Evolutionary conservation across 208 protist species (phyloP).

Genomic region (Acanthamoeba royreba): DNA sequence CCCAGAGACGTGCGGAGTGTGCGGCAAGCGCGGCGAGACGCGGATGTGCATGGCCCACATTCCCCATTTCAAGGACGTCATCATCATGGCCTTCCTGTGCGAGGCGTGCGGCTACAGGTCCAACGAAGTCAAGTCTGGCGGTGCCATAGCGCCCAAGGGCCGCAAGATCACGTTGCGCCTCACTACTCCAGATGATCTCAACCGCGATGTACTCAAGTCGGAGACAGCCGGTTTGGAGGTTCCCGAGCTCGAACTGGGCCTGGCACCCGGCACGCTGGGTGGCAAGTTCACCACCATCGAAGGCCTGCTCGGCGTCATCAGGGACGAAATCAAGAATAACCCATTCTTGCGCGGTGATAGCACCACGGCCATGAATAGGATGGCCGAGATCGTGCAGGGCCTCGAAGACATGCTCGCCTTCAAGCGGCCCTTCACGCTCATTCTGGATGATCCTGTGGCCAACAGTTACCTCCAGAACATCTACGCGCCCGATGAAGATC

Average conservation of each 20-base stretch:
- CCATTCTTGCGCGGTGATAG: constrained; percentile 74
- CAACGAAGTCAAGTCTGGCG: constrained; percentile 83
- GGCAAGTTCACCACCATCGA: constrained; percentile 86
- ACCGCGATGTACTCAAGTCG: constrained; percentile 82
- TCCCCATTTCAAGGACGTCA: constrained; percentile 85
- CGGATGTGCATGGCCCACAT: constrained; percentile 70
- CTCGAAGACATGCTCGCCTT: constrained; percentile 52
- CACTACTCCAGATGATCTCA: constrained; percentile 73
- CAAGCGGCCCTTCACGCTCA: constrained; percentile 69
- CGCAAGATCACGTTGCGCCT: constrained; percentile 67
- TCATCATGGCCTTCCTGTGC: constrained; percentile 82
- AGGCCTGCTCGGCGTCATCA: constrained; percentile 70
- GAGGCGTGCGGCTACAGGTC: constrained; percentile 79
- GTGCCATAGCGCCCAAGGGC: constrained; percentile 74
- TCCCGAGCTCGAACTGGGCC: constrained; percentile 77
- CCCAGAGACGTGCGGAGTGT: constrained; percentile 56
- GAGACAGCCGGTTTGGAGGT: constrained; percentile 79
- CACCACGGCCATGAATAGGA: not conserved
- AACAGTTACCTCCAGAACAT: constrained; percentile 78
- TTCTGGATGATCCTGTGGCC: constrained; percentile 79
- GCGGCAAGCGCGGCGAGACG: constrained; percentile 47
- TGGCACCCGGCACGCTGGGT: constrained; percentile 75
- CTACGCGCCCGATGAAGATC: constrained; percentile 82
- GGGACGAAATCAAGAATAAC: constrained; percentile 66
- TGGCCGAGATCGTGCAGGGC: constrained; percentile 46